Conservation (phyloP, 768 basidiomycete species). For the Tricholoma matsutake region DNA sequence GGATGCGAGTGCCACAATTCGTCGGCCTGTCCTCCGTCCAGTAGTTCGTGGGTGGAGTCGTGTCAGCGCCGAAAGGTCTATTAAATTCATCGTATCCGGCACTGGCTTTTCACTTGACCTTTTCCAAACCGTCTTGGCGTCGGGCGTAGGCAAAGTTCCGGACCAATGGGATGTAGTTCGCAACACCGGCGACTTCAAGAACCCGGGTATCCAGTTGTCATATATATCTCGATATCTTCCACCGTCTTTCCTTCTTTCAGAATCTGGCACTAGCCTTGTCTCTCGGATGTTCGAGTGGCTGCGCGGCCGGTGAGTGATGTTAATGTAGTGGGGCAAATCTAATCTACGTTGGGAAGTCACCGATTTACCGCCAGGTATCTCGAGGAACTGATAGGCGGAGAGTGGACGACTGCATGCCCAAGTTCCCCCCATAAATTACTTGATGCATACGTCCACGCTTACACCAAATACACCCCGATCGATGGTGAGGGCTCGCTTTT, state of each 20-base stretch:
- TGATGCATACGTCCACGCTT: background rate
- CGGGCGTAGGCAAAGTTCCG: too few species aligned
- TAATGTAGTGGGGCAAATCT: background rate
- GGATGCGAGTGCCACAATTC: too few species aligned
- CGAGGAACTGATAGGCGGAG: background rate
- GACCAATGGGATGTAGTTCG: background rate
- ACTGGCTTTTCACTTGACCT: too few species aligned
- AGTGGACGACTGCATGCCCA: background rate
- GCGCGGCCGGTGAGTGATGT: too few species aligned
- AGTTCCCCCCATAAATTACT: background rate
- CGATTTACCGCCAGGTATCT: slow-evolving; percentile 1
- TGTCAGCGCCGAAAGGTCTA: too few species aligned
- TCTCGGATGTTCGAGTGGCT: background rate
- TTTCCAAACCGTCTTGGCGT: too few species aligned
- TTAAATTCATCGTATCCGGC: too few species aligned
- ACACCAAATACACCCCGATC: too few species aligned
- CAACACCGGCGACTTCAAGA: background rate
- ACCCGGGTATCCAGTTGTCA: background rate
- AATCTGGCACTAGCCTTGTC: background rate
- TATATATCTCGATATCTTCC: background rate
- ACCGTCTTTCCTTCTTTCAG: background rate
- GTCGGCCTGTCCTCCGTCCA: too few species aligned
- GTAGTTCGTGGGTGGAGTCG: too few species aligned
- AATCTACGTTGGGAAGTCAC: background rate
- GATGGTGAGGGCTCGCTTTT: too few species aligned